These are phyloP conservation scores for Penicillium canescens DNA, from an alignment of 495 filamentous ascomycete genomes.

Conservation along the genomic window DNA sequence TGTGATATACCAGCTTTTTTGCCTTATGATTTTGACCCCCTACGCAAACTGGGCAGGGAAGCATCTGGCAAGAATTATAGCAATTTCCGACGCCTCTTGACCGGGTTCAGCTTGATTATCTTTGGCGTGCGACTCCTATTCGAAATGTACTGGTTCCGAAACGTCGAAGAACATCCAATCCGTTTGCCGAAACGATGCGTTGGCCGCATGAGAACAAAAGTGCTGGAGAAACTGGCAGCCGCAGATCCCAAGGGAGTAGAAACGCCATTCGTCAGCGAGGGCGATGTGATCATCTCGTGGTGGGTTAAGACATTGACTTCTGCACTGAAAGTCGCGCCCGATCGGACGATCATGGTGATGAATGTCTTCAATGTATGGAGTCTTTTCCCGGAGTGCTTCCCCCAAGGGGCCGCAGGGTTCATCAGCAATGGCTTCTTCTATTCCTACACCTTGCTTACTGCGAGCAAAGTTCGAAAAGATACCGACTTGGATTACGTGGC, in stretches of 20 bases:
- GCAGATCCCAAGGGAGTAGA: background rate
- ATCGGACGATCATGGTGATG: conserved; percentile 19
- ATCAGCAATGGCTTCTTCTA: conserved; percentile 33
- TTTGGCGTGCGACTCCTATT: conserved; percentile 29
- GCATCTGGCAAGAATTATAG: background rate
- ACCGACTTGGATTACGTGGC: conserved; percentile 31
- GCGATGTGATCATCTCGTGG: conserved; percentile 29
- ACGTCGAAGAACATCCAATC: conserved; percentile 23
- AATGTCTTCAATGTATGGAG: conserved; percentile 21
- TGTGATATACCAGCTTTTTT: conserved; percentile 4
- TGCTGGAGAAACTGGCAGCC: background rate
- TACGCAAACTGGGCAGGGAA: background rate
- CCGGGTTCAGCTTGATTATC: background rate
- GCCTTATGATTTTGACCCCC: background rate
- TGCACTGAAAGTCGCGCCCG: conserved; percentile 12
- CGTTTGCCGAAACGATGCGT: conserved; percentile 20
- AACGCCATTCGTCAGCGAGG: conserved; percentile 27
- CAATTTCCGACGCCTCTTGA: background rate
- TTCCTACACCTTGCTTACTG: conserved; percentile 27
- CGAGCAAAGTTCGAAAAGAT: conserved; percentile 27
- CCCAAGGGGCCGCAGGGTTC: conserved; percentile 15
- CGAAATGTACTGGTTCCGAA: conserved; percentile 31
- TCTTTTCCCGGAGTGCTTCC: conserved; percentile 17
- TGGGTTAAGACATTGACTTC: conserved; percentile 19
- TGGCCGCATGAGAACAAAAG: conserved; percentile 9